Percentiles rank a stretch among this genome's conserved stretches.
Conservation (phyloP, 1,284 basidiomycete genomes). For the Ceratobasidium sp. region DNA sequence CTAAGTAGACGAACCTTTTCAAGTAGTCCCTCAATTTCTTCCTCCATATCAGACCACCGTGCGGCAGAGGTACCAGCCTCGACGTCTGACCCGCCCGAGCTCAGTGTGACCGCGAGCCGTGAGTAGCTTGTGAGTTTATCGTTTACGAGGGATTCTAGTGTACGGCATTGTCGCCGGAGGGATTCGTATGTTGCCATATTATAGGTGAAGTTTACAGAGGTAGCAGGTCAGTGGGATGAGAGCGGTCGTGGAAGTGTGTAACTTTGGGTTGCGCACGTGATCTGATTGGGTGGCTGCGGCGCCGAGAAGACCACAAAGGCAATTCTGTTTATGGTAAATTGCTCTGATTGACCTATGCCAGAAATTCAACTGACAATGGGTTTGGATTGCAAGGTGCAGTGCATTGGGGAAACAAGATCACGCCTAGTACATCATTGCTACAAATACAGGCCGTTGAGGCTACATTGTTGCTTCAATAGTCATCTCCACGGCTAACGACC, state of each 20-base stretch:
- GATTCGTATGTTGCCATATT: constrained; percentile 81
- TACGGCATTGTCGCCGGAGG: constrained; percentile 88
- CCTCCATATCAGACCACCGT: constrained; percentile 84
- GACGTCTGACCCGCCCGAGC: constrained; percentile 66
- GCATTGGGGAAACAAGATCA: neutral
- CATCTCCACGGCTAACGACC: constrained; percentile 93
- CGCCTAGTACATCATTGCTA: neutral
- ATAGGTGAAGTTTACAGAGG: neutral
- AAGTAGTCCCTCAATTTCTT: constrained; percentile 89
- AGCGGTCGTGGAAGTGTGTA: constrained; percentile 21
- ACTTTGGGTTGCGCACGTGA: neutral
- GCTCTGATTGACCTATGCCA: neutral
- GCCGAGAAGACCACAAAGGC: neutral
- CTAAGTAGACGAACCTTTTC: constrained; percentile 73
- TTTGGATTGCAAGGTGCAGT: neutral
- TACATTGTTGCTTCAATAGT: constrained; percentile 71
- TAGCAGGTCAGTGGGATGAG: neutral
- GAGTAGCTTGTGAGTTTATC: constrained; percentile 91
- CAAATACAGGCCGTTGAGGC: constrained; percentile 9
- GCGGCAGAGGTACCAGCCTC: constrained; percentile 76
- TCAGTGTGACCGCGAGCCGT: constrained; percentile 81
- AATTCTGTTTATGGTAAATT: neutral
- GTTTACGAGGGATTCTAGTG: constrained; percentile 91
- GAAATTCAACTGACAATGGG: neutral
- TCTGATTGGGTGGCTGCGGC: too few relatives aligned